Conservation (phyloP, 345 rosid genomes). For the Salix caprea region DNA sequence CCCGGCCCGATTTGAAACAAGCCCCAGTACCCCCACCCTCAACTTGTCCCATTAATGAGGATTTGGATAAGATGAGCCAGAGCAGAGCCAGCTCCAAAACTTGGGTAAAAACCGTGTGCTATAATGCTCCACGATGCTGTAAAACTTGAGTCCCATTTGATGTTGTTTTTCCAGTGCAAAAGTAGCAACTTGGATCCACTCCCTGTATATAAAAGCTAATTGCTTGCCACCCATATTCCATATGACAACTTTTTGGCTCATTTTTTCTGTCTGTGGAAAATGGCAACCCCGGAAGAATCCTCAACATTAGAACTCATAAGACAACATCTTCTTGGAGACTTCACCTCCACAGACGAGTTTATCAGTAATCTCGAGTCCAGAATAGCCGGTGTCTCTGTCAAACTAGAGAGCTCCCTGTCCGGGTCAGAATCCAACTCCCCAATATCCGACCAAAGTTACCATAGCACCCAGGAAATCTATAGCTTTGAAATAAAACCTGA, state of each 20-base stretch:
- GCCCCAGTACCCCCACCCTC: neutral
- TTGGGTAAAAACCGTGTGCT: neutral
- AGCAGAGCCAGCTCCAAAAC: neutral
- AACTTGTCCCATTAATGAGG: neutral
- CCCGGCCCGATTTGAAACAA: neutral
- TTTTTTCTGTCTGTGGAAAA: neutral
- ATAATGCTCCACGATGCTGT: neutral
- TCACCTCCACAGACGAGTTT: constrained; percentile 39
- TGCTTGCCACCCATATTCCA: neutral
- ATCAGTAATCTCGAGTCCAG: constrained; percentile 25
- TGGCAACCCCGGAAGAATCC: constrained; percentile 38
- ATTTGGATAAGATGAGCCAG: neutral
- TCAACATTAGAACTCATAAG: constrained; percentile 39
- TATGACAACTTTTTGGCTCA: neutral
- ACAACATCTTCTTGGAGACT: constrained; percentile 56
- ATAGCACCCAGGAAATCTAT: neutral
- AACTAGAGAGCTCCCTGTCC: constrained; percentile 24
- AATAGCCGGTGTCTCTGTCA: constrained; percentile 26
- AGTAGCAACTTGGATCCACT: neutral
- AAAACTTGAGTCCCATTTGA: neutral
- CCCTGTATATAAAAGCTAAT: neutral
- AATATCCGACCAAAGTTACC: constrained; percentile 17
- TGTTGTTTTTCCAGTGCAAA: neutral
- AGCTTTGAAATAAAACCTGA: constrained; percentile 25
- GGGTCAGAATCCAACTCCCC: constrained; percentile 39